Conservation (phyloP, 2,329 filamentous ascomycete species). For the Trichoderma polysporum region DNA sequence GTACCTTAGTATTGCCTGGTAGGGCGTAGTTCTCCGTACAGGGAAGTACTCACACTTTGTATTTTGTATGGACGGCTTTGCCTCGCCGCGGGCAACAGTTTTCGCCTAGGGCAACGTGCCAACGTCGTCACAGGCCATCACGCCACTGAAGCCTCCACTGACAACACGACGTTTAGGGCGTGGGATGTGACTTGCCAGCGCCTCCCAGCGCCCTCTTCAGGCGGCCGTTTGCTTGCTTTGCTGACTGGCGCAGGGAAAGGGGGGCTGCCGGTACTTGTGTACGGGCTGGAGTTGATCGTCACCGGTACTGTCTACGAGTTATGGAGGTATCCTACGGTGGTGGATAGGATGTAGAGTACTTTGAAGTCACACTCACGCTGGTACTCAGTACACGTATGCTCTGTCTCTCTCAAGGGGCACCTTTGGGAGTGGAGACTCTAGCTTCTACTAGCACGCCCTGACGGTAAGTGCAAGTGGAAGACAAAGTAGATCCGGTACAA, state of each 20-base stretch:
- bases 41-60: background rate
- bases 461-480: background rate
- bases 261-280: background rate
- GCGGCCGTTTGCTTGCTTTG: background rate
- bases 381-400: background rate
- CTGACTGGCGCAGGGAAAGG: background rate
- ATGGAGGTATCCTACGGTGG: background rate
- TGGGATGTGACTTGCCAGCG: conserved; percentile 8
- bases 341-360: background rate
- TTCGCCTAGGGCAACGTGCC: too few species aligned
- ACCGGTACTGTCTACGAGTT: background rate
- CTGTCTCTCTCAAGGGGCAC: background rate
- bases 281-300: background rate
- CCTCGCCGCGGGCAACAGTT: background rate
- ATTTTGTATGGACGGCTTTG: background rate
- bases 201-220: background rate
- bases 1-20: background rate
- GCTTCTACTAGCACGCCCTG: conserved; percentile 1
- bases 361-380: too few species aligned
- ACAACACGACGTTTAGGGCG: conserved; percentile 18
- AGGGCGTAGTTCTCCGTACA: background rate
- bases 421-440: background rate
- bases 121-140: conserved; percentile 20
- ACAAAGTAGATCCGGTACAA: background rate
- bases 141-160: conserved; percentile 20